Base-by-base conservation (phyloP, 2,329 filamentous ascomycete species). In the Aureobasidium sp. region DNA sequence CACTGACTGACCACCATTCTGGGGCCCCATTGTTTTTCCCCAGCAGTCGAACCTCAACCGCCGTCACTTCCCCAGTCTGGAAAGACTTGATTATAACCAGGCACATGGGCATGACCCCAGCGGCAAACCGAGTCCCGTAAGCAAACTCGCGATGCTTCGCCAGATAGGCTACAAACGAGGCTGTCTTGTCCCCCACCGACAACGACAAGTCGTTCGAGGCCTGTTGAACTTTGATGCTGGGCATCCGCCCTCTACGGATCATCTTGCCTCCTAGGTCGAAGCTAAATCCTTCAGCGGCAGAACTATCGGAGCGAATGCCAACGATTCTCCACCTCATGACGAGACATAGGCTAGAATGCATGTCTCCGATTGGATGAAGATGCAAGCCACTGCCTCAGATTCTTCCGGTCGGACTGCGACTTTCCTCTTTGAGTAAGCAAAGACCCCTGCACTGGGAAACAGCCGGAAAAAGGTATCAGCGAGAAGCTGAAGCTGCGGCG, bases 381-480 rank as follows among this genome's bases (percentile, higher is more conserved):
- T 13, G 11, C n/a, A 36, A 32, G 47, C n/a, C 14, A 36, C 5
- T 3, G 13, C n/a, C 6, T 14, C 16, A 48, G 21, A 14, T 58
- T 48, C 13, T 37, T 48, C 42, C 54, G 54, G 5, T 32, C 42
- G 25, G 32, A 21, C 25, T 3, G 51, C 29, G 8, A 58, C 13
- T 39, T 58, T 4, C 54, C 54, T 57, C n/a, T 57, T 45, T 57
- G 2, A 21, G 16, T 11, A 11, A 14, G 34, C 3, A 14, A 4
- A 3, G 3, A 1, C 2, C 11, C 11, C 11, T 13, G 11, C 11
- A 6, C 27, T 36, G 45, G 57, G 42, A 49, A 50, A 59, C 50
- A 36, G 45, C 27, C 45, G 45, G 57, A 50, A 49, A 50, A 59
- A 59, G 45, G 45, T 59, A 49, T 59, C 36, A 59, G 57, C 57